Evolutionary conservation across 768 basidiomycete genomes (phyloP).

Genomic region (Hirschioporus abietinus): DNA sequence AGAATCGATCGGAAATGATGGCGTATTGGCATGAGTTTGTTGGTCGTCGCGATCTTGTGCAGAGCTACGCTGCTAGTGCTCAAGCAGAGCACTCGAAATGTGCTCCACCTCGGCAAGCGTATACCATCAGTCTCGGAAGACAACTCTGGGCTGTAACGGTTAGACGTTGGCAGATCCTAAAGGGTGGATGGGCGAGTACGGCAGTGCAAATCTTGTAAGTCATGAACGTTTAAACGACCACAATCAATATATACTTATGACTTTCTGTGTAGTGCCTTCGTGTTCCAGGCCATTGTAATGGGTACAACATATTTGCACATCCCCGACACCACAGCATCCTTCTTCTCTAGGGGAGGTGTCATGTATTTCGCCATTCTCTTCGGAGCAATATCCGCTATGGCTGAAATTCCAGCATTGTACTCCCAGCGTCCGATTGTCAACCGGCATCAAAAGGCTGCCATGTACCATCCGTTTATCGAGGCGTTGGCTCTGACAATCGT

Average conservation of each 20-base stretch:
- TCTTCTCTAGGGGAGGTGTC: conserved; percentile 73
- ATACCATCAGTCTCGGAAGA: conserved; percentile 29
- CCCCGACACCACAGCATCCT: conserved; percentile 42
- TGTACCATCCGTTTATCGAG: conserved; percentile 56
- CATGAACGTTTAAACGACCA: neutral
- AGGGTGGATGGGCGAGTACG: conserved; percentile 25
- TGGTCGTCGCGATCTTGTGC: conserved; percentile 36
- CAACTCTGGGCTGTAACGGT: conserved; percentile 31
- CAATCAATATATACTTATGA: neutral
- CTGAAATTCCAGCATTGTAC: conserved; percentile 57
- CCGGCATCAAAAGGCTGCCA: conserved; percentile 52
- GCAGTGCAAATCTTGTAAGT: conserved; percentile 23
- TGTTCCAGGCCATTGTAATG: conserved; percentile 41
- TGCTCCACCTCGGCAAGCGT: conserved; percentile 34
- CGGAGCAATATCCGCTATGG: conserved; percentile 51
- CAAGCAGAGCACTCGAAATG: conserved; percentile 45
- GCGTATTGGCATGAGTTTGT: conserved; percentile 40
- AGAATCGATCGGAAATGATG: conserved; percentile 42
- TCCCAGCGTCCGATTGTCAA: conserved; percentile 54
- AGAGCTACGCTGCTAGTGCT: conserved; percentile 43
- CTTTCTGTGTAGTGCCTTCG: conserved; percentile 30
- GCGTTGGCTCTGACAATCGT: conserved; percentile 56
- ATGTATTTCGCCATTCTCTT: conserved; percentile 71
- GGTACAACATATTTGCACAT: conserved; percentile 62
- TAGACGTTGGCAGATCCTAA: conserved; percentile 30